These are phyloP conservation scores for Syzygium oleosum DNA, from an alignment of 345 rosid species.

Conservation along the genomic window DNA sequence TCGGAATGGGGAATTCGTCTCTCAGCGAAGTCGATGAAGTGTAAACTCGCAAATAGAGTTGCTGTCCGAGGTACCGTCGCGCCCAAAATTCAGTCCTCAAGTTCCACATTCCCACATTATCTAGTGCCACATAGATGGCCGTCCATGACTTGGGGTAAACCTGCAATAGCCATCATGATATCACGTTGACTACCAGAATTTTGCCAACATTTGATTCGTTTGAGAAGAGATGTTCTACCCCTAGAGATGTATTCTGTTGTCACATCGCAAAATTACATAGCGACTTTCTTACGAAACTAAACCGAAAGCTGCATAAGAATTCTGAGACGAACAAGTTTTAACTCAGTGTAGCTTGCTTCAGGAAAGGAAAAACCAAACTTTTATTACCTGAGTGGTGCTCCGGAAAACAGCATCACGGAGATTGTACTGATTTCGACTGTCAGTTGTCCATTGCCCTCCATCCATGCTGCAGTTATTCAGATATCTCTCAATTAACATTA, in stretches of 20 bases:
- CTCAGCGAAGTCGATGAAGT: constrained; percentile 71
- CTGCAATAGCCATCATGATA: constrained; percentile 21
- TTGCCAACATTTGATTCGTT: neutral
- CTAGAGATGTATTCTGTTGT: neutral
- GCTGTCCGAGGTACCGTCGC: constrained; percentile 91
- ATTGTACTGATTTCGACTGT: constrained; percentile 63
- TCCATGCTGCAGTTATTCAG: constrained; percentile 62
- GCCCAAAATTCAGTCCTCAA: constrained; percentile 91
- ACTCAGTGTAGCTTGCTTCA: neutral
- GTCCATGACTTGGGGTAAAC: constrained; percentile 91
- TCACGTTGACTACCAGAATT: neutral
- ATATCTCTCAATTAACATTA: neutral
- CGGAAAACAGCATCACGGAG: constrained; percentile 79
- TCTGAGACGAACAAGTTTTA: neutral
- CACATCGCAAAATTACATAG: neutral
- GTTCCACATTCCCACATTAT: constrained; percentile 99
- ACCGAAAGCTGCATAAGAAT: neutral
- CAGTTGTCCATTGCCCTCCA: constrained; percentile 80
- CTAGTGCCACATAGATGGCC: constrained; percentile 75
- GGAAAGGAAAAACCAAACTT: neutral
- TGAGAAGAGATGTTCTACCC: neutral
- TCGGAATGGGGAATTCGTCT: constrained; percentile 86
- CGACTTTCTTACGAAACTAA: neutral
- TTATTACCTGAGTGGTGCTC: constrained; percentile 61
- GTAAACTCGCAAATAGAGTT: constrained; percentile 70